Conservation (phyloP, 352 stramenopile genomes). For the Phytophthora citrophthora region DNA sequence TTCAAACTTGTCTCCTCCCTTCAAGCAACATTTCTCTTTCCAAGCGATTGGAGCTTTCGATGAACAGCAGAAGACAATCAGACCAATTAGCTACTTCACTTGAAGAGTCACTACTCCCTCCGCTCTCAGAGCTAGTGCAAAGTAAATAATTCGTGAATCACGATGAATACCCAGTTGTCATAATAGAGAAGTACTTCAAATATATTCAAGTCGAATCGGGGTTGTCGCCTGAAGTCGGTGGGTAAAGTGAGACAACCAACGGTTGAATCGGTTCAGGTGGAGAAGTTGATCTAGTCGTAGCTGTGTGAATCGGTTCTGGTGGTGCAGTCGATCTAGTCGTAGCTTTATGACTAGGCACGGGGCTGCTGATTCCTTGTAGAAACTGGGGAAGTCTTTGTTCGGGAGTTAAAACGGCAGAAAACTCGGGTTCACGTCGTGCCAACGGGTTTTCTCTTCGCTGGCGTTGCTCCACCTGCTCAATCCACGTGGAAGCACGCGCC, state of each 20-base stretch:
- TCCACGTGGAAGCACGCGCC: slow-evolving; percentile 60
- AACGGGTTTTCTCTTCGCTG: slow-evolving; percentile 49
- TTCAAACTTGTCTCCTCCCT: slow-evolving; percentile 59
- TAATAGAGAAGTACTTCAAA: not conserved
- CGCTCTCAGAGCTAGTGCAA: not conserved
- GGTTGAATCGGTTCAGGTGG: not conserved
- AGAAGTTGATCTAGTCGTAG: not conserved
- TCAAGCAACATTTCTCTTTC: slow-evolving; percentile 61
- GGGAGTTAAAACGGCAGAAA: slow-evolving; percentile 6
- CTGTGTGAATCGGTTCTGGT: slow-evolving; percentile 13
- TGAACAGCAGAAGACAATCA: slow-evolving; percentile 24
- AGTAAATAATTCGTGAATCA: not conserved
- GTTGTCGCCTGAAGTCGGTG: not conserved
- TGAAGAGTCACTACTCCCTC: not conserved
- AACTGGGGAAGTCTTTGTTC: slow-evolving; percentile 57
- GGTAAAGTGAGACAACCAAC: slow-evolving; percentile 14
- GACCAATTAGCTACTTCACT: slow-evolving; percentile 17
- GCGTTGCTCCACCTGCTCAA: slow-evolving; percentile 68
- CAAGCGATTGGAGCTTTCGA: slow-evolving; percentile 47
- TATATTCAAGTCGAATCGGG: slow-evolving; percentile 1
- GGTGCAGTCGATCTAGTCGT: not conserved
- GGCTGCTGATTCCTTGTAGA: slow-evolving; percentile 53
- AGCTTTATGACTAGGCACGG: slow-evolving; percentile 35
- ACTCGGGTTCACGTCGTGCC: slow-evolving; percentile 17
- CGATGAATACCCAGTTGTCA: slow-evolving; percentile 6